Base-by-base conservation (phyloP, 139 green algal species). In the Coelastrella sp. region DNA sequence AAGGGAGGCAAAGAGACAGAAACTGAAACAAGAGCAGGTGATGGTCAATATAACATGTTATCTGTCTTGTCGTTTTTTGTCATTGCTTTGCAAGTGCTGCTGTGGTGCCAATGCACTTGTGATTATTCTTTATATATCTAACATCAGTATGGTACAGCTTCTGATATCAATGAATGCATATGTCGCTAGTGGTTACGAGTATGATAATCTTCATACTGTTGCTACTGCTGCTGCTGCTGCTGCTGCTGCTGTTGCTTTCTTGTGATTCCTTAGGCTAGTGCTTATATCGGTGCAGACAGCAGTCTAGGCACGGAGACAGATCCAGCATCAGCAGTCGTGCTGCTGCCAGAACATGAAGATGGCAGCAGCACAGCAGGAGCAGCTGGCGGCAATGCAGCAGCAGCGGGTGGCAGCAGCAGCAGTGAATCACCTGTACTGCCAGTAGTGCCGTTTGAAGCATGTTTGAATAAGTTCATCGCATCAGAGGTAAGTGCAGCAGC, bases 391-490 rank as follows among this genome's bases (percentile, higher is more conserved):
- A 23, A 17, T 27, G 41, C 5, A 45, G 25, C 5, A 34, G 27
- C 19, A 60, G 40, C 21, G 57, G 71, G 27, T 27, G 40, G 41
- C 5, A 45, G 25, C 5, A 34, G 27, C 19, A 60, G 40, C 21
- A 72, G 71, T 75, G 87, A 90, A 69, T 27, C 83, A 21, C 82
- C 86, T n/a, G 76, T 90, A 71, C 87, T 76, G 37, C 51, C 69
- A 62, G 0, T 88, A 88, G 95, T 99, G 51, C 95, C 96, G 0
- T 96, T 99, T 45, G 59, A 72, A 2, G 93, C 96, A 2, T 99
- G 97, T 90, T 68, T 99, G 37, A 89, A 92, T 34, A 41, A 72
- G 21, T 98, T 94, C 60, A 89, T 77, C 3, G 92, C 59, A 2
- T 82, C 89, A 4, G 92, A 91, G 50, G 60, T 89, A 53, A 53